Evolutionary conservation across 441 rosid species (phyloP).

Genomic region (Hypseocharis bilobata): DNA sequence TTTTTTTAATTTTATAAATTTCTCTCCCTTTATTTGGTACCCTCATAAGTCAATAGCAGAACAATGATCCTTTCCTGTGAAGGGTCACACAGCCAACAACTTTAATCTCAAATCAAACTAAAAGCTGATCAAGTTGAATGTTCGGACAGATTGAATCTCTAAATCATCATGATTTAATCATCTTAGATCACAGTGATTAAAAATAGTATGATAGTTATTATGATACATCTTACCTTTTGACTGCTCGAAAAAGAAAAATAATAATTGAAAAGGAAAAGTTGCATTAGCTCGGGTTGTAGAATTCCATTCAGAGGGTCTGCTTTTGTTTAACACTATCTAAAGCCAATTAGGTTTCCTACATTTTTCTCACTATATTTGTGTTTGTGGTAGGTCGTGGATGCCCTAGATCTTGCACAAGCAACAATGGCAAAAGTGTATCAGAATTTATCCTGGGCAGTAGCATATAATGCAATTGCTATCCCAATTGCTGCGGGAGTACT

Average conservation of each 20-base stretch:
- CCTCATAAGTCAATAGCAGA: background rate
- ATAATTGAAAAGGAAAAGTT: background rate
- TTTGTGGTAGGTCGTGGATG: constrained; percentile 56
- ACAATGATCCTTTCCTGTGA: background rate
- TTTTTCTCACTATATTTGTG: background rate
- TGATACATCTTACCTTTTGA: too few relatives aligned
- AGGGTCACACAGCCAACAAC: background rate
- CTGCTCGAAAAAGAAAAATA: background rate
- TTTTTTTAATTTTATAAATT: background rate
- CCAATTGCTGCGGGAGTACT: constrained; percentile 86
- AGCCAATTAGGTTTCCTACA: background rate
- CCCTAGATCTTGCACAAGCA: constrained; percentile 71
- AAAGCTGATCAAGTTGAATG: background rate
- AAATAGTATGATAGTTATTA: too few relatives aligned
- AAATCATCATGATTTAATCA: background rate
- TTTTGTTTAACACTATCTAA: background rate
- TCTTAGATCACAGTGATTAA: background rate
- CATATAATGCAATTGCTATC: constrained; percentile 62
- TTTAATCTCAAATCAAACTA: too few relatives aligned
- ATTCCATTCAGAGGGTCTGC: background rate
- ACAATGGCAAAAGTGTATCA: constrained; percentile 90
- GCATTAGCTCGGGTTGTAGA: background rate
- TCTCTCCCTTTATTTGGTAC: background rate
- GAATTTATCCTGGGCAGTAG: constrained; percentile 78
- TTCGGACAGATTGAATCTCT: background rate